Base-by-base conservation (phyloP, 768 basidiomycete genomes). In the Leccinum obscurum region DNA sequence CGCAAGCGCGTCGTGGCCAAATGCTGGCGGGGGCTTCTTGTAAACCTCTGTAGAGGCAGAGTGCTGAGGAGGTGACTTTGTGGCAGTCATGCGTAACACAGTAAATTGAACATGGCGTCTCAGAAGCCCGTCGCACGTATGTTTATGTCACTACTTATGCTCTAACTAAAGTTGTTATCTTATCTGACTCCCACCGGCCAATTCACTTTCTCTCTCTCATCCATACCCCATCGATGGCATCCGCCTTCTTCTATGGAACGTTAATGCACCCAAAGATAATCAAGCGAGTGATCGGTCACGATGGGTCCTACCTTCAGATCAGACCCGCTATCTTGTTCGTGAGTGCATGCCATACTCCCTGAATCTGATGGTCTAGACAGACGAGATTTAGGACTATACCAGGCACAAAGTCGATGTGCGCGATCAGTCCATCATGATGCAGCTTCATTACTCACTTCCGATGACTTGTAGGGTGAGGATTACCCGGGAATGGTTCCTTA, bases 161-260 rank as follows among this genome's bases (percentile, higher is more conserved):
- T 20, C 44, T 48, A 41, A n/a, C 41, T 44, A 44, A 44, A 44
- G 17, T 44, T 41, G 17, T 44, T 44, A 44, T 63, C 62, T 55
- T 55, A 34, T 48, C 28, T 20, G 17, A 32, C 10, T 52, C 30
- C 34, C 44, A 46, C 28, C 17, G n/a, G n/a, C 28, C 26, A 24
- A 24, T 9, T 44, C 37, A 51, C 35, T 17, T 39, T 48, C 24
- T 51, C 57, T 28, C 39, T 57, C 34, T 1, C 10, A 50, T 48
- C 14, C 32, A 37, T 17, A 56, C 26, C 24, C 20, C 52, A 30
- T 17, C 57, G 17, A 77, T 78, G 76, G 50, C 71, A 62, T 75
- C 77, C 26, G 87, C 87, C 17, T 95, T 95, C 74, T 90, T 93
- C 77, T 94, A 95, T 73, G 95, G 95, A 13, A 96, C 92, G 0